phyloP scores from a whole-genome alignment of 1,139 yeast species.

The Suzukiozyma palmioleophila region DNA sequence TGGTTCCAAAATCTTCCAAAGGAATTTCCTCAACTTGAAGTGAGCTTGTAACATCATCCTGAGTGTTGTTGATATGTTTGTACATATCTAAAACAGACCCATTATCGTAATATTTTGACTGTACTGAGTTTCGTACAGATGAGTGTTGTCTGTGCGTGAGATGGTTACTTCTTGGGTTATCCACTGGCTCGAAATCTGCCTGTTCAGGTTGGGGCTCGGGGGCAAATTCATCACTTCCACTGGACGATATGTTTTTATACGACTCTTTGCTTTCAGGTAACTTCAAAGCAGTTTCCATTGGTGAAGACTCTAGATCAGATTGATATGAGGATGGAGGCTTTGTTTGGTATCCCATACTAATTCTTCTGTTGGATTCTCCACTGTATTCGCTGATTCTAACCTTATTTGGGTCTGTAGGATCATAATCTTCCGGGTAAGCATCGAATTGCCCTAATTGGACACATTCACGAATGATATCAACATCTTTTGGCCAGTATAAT shows the following conservation, averaged over 20 bases:
- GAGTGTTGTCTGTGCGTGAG: neutral
- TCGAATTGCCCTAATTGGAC: slow-evolving; percentile 56
- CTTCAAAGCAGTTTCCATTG: neutral
- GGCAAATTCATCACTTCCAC: neutral
- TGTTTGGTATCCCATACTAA: slow-evolving; percentile 12
- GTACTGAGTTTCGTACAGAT: neutral
- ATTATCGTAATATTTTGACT: neutral
- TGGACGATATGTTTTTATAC: slow-evolving; percentile 1
- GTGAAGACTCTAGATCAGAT: neutral
- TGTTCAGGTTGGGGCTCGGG: neutral
- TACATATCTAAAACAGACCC: slow-evolving; percentile 3
- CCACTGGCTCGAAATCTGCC: neutral
- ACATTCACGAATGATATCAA: slow-evolving; percentile 83
- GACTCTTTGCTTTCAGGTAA: neutral
- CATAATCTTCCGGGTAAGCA: slow-evolving; percentile 54
- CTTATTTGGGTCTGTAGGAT: slow-evolving; percentile 57
- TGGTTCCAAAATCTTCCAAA: slow-evolving; percentile 38
- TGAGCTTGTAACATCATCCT: slow-evolving; percentile 10
- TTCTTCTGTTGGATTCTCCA: slow-evolving; percentile 16
- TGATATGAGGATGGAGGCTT: neutral
- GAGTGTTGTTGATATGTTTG: slow-evolving; percentile 9
- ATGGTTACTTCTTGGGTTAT: neutral
- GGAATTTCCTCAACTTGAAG: slow-evolving; percentile 48
- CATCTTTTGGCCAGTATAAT: slow-evolving; percentile 67
- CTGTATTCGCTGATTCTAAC: slow-evolving; percentile 33